Percentiles rank a stretch among this genome's conserved stretches.
These are phyloP conservation scores for Talaromyces liani DNA, from an alignment of 495 filamentous ascomycete genomes.

Conservation along the genomic window DNA sequence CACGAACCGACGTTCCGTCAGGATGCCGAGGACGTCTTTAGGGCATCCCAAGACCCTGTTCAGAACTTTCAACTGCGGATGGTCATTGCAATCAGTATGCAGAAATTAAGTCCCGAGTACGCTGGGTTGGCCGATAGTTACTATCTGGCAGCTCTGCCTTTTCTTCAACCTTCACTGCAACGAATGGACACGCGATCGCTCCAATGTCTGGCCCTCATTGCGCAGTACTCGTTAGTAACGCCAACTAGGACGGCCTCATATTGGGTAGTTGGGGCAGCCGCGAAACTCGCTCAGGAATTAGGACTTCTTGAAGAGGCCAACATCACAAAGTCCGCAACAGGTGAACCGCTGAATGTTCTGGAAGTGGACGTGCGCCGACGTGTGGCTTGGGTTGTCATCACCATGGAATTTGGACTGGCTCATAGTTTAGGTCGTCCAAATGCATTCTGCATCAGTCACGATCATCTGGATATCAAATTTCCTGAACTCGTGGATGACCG, in stretches of 20 bases:
- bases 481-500: conserved; percentile 73
- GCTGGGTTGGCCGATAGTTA: conserved; percentile 85
- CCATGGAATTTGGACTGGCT: conserved; percentile 81
- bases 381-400: conserved; percentile 75
- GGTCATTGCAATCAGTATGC: conserved; percentile 87
- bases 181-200: conserved; percentile 79
- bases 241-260: conserved; percentile 86
- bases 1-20: conserved; percentile 74
- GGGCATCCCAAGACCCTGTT: conserved; percentile 65
- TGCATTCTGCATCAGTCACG: conserved; percentile 67
- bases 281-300: conserved; percentile 77
- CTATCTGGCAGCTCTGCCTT: conserved; percentile 78
- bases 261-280: conserved; percentile 81
- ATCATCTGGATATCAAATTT: conserved; percentile 74
- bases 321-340: conserved; percentile 48
- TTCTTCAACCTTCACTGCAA: conserved; percentile 67
- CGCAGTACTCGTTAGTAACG: conserved; percentile 84
- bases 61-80: conserved; percentile 81
- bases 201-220: conserved; percentile 84
- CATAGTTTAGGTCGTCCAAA: conserved; percentile 80
- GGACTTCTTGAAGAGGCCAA: conserved; percentile 81
- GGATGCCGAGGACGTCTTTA: conserved; percentile 73
- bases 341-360: conserved; percentile 47
- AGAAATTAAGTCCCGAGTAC: conserved; percentile 74
- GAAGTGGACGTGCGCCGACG: conserved; percentile 84